Evolutionary conservation across 1,284 basidiomycete species (phyloP).

Genomic region (Ganoderma lucidum): DNA sequence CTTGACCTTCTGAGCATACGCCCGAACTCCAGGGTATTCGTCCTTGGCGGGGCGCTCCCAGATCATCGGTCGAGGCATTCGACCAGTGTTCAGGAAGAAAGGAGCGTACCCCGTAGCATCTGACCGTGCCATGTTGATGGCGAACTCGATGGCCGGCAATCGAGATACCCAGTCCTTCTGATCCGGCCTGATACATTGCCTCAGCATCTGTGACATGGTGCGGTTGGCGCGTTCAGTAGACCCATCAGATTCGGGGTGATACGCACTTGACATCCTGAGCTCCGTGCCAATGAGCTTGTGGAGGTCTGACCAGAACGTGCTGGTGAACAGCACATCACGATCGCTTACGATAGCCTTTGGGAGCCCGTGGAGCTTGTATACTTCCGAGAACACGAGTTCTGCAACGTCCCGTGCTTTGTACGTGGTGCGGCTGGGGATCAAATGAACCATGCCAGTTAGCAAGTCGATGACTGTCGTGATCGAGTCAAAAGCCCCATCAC

Average conservation of each 20-base stretch:
- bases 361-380: too few species aligned
- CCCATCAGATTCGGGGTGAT: too few species aligned
- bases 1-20: too few species aligned
- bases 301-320: constrained; percentile 49
- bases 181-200: constrained; percentile 39
- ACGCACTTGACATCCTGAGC: constrained; percentile 48
- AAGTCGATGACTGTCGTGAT: constrained; percentile 44
- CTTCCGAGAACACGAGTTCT: too few species aligned
- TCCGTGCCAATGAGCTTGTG: constrained; percentile 44
- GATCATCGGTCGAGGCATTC: too few species aligned
- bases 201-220: constrained; percentile 47
- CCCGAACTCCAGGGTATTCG: too few species aligned
- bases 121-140: constrained; percentile 33
- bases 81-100: constrained; percentile 38
- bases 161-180: constrained; percentile 48
- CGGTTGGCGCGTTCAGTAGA: constrained; percentile 47
- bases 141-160: constrained; percentile 36
- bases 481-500: constrained; percentile 40
- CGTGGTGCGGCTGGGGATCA: constrained; percentile 37
- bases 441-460: constrained; percentile 44
- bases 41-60: too few species aligned
- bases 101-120: constrained; percentile 44
- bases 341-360: too few species aligned
- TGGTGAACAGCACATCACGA: too few species aligned
- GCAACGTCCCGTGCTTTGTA: constrained; percentile 42